Evolutionary conservation across 1,284 basidiomycete species (phyloP).

Genomic region (Sporisorium sorghi): DNA sequence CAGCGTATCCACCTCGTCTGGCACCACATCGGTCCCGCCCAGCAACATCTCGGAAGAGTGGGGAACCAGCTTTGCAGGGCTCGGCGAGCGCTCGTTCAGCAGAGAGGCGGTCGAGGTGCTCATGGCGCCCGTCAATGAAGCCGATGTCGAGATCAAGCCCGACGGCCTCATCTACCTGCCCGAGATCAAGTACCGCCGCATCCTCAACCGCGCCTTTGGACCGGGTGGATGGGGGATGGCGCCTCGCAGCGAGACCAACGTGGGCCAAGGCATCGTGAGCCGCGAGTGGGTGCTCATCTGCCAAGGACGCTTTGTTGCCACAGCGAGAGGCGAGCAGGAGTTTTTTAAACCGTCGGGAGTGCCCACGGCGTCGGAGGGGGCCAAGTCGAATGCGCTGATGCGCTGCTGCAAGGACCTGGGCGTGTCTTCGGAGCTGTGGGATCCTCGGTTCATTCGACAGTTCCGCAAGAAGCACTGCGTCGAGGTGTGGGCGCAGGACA

Average conservation of each 20-base stretch:
- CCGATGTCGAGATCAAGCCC: slow-evolving; percentile 93
- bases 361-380: slow-evolving; percentile 91
- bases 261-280: slow-evolving; percentile 81
- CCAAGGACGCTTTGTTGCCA: slow-evolving; percentile 86
- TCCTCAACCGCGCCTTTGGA: slow-evolving; percentile 92
- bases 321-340: slow-evolving; percentile 95
- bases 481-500: slow-evolving; percentile 81
- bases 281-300: slow-evolving; percentile 95
- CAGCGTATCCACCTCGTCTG: slow-evolving; percentile 10
- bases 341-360: slow-evolving; percentile 93
- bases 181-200: slow-evolving; percentile 97
- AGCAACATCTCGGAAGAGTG: slow-evolving; percentile 73
- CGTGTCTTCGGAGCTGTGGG: slow-evolving; percentile 96
- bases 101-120: slow-evolving; percentile 81
- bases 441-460: slow-evolving; percentile 91
- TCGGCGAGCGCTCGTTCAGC: slow-evolving; percentile 82
- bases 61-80: slow-evolving; percentile 86
- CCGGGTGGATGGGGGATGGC: slow-evolving; percentile 98
- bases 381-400: slow-evolving; percentile 97
- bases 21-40: slow-evolving; percentile 13
- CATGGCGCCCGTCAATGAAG: slow-evolving; percentile 79
- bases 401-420: slow-evolving; percentile 97
- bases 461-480: slow-evolving; percentile 88
- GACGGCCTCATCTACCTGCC: slow-evolving; percentile 95
- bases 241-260: slow-evolving; percentile 87